Evolutionary conservation across 371 early-diverging fungal species (phyloP), one percentile per base, ranked within the genome.

Genomic region (Mortierella sp.): DNA sequence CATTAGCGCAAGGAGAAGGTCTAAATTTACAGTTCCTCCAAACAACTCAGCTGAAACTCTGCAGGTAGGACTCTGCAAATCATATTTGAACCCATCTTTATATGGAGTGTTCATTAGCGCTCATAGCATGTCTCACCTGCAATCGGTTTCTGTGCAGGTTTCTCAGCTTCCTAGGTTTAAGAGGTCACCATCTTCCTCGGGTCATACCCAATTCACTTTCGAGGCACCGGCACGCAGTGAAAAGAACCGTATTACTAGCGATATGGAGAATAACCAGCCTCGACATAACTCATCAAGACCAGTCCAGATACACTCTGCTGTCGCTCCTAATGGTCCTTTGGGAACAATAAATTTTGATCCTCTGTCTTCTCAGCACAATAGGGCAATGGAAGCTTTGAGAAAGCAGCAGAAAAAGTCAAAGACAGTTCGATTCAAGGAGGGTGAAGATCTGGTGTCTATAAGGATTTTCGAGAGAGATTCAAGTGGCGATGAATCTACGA

Each of bases 361-460:
- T 8, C 26, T 22, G 28, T 34, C 69, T 28, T 51, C 61, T 19
- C 62, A 62, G 31, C 69, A 69, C 19, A 45, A 61, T 35, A 69
- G 45, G 45, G 62, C 55, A 17, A 43, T 54, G 34, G 69, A 69
- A 26, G 62, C 69, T 2, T 31, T 40, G 3, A 53, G 22, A 45
- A 68, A 61, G 15, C 45, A 40, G 22, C 47, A 34, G 3, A 34
- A 43, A 13, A 61, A 45, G 55, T 64, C 59, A 45, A 76, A 70
- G 40, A 70, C 43, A 1, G 76, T 76, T 13, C 76, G 68, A 5
- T 76, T 76, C 68, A 76, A 37, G 32, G 66, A 55, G 0, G 70
- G 42, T 5, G 9, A 26, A 32, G 76, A 62, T 1, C 60, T 76
- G 5, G 55, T 29, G 17, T 22, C 60, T 10, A 60, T 60, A 3